phyloP scores from a whole-genome alignment of 768 basidiomycete genomes.

The Pleurotus citrinopileatus region DNA sequence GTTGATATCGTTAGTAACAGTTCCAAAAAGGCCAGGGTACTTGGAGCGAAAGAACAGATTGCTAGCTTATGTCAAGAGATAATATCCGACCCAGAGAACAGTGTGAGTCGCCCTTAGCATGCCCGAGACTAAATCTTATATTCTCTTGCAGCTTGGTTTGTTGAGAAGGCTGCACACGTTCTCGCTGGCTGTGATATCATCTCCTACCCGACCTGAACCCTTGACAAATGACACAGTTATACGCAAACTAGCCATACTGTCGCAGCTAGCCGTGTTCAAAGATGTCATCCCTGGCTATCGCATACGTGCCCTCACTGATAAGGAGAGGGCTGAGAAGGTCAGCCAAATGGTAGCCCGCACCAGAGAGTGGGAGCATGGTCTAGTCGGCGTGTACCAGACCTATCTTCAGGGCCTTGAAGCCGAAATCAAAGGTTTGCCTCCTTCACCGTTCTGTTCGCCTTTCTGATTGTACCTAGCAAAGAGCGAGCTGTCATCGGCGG shows the following conservation, averaged over 20 bases:
- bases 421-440: slow-evolving; percentile 74
- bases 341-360: slow-evolving; percentile 87
- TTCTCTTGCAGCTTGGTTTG: slow-evolving; percentile 65
- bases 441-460: slow-evolving; percentile 12
- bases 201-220: slow-evolving; percentile 65
- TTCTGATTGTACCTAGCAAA: slow-evolving; percentile 41
- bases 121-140: neutral
- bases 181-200: slow-evolving; percentile 71
- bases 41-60: slow-evolving; percentile 89
- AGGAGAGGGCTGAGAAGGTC: slow-evolving; percentile 90
- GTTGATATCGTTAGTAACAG: slow-evolving; percentile 64
- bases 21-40: slow-evolving; percentile 65
- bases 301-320: slow-evolving; percentile 86
- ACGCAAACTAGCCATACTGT: slow-evolving; percentile 84
- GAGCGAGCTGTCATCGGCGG: slow-evolving; percentile 61
- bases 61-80: slow-evolving; percentile 93
- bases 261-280: slow-evolving; percentile 91
- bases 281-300: slow-evolving; percentile 96
- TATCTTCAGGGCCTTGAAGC: slow-evolving; percentile 84
- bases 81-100: slow-evolving; percentile 91
- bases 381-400: slow-evolving; percentile 83
- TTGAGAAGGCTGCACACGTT: slow-evolving; percentile 88
- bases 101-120: slow-evolving; percentile 47
- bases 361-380: slow-evolving; percentile 94
- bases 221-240: slow-evolving; percentile 79